Percentiles rank a stretch among this genome's conserved stretches.
Evolutionary conservation across 1,139 yeast genomes (phyloP).

Genomic region (Saccharomyces pastorianus): DNA sequence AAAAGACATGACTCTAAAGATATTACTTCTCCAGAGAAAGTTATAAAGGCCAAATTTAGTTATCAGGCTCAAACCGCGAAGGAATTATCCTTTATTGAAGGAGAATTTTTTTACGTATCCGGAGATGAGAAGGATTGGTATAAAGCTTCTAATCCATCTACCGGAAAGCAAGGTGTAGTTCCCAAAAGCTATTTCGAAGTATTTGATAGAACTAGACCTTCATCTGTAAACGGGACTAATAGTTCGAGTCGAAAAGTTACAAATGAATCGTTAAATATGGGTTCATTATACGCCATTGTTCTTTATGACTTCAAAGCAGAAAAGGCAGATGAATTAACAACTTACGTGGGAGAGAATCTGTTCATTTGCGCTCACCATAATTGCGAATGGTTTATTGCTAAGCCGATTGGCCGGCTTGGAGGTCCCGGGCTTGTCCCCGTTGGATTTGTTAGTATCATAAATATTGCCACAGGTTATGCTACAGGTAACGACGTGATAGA

Average conservation of each 20-base stretch:
- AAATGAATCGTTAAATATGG: slow-evolving; percentile 12
- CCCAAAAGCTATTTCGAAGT: slow-evolving; percentile 80
- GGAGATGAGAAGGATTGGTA: slow-evolving; percentile 66
- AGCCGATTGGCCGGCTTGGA: slow-evolving; percentile 88
- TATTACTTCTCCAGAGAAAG: slow-evolving; percentile 53
- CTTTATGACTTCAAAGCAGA: slow-evolving; percentile 85
- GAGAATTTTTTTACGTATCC: slow-evolving; percentile 83
- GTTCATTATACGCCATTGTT: slow-evolving; percentile 54
- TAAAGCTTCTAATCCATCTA: slow-evolving; percentile 82
- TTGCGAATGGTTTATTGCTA: slow-evolving; percentile 95
- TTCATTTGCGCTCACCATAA: slow-evolving; percentile 94
- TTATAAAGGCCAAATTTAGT: slow-evolving; percentile 73
- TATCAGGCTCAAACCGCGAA: slow-evolving; percentile 77
- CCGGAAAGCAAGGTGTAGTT: slow-evolving; percentile 73
- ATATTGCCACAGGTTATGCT: slow-evolving; percentile 55
- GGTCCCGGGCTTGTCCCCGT: slow-evolving; percentile 97
- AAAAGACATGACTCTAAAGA: slow-evolving; percentile 10
- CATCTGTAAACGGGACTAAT: slow-evolving; percentile 11
- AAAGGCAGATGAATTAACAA: slow-evolving; percentile 77
- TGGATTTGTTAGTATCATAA: slow-evolving; percentile 77
- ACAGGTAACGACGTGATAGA: slow-evolving; percentile 41
- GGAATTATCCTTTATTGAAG: slow-evolving; percentile 68
- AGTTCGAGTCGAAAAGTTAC: slow-evolving; percentile 12
- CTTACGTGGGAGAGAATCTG: slow-evolving; percentile 77
- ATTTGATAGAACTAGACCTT: slow-evolving; percentile 45